A percentile compares a stretch with the other conserved stretches of the same genome.
Evolutionary conservation across 352 stramenopile species (phyloP).

Genomic region (Phytophthora boehmeriae): DNA sequence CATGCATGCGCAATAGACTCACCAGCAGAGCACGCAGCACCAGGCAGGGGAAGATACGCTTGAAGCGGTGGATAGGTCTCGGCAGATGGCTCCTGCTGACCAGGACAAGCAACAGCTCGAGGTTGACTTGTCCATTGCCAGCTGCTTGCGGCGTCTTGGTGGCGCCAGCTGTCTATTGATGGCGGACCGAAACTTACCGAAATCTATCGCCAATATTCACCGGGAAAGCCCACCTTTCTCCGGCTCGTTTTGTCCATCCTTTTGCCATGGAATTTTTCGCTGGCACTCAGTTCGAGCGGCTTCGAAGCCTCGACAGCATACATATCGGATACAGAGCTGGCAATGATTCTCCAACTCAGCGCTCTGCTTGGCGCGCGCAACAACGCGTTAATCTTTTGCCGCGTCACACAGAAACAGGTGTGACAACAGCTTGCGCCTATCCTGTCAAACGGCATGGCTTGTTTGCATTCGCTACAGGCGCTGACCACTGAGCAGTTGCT

Average conservation of each 20-base stretch:
- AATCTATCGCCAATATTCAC: slow-evolving; percentile 12
- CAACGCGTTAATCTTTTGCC: too few species aligned
- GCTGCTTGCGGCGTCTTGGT: slow-evolving; percentile 13
- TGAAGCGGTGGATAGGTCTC: neutral
- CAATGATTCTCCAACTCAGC: too few species aligned
- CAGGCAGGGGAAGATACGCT: neutral
- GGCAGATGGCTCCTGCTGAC: slow-evolving; percentile 10
- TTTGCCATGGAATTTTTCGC: too few species aligned
- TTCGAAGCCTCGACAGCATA: too few species aligned
- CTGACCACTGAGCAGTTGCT: neutral
- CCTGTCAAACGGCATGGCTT: too few species aligned
- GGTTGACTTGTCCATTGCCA: neutral
- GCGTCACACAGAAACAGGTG: slow-evolving; percentile 1
- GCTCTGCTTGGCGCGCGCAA: too few species aligned
- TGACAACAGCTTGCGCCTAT: neutral
- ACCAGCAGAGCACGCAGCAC: too few species aligned
- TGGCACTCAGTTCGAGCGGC: too few species aligned
- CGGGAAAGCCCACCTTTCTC: slow-evolving; percentile 17
- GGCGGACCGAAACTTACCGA: slow-evolving; percentile 16
- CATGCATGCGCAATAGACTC: too few species aligned
- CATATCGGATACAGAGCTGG: too few species aligned
- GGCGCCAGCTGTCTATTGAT: neutral
- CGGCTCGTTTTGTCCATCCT: slow-evolving; percentile 15
- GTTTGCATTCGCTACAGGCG: neutral
- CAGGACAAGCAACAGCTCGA: neutral